A percentile compares a stretch with the other conserved stretches of the same genome.
phyloP scores from a whole-genome alignment of 495 filamentous ascomycete genomes.

The Diplogelasinospora grovesii region DNA sequence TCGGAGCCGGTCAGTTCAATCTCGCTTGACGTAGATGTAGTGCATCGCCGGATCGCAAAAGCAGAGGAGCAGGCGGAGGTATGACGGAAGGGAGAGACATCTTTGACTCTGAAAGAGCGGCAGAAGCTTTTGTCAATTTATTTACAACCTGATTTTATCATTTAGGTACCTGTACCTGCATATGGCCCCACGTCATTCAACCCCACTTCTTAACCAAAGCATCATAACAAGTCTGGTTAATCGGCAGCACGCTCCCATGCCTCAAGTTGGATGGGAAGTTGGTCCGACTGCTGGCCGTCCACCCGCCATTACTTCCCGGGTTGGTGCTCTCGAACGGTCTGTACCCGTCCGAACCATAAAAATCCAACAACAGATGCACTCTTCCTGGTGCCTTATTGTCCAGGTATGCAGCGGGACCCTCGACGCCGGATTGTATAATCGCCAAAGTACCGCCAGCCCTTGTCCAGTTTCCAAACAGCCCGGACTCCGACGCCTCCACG shows the following conservation, averaged over 20 bases:
- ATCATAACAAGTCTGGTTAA: constrained; percentile 34
- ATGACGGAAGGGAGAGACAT: no score
- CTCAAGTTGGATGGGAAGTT: constrained; percentile 40
- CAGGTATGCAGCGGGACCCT: constrained; percentile 42
- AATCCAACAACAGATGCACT: constrained; percentile 43
- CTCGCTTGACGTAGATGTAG: no score
- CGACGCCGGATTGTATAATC: constrained; percentile 38
- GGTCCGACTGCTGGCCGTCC: constrained; percentile 32
- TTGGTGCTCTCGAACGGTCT: constrained; percentile 39
- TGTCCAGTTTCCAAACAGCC: constrained; percentile 48
- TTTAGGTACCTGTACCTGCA: neutral
- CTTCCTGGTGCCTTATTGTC: constrained; percentile 38
- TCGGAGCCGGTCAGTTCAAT: no score
- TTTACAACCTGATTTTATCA: neutral
- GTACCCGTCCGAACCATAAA: constrained; percentile 47
- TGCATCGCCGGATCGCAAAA: no score
- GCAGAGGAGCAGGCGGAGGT: no score
- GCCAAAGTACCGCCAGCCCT: constrained; percentile 35
- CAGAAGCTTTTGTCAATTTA: no score
- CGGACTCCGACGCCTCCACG: constrained; percentile 36
- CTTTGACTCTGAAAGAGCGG: no score
- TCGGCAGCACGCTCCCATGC: constrained; percentile 43
- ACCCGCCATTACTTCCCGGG: constrained; percentile 34
- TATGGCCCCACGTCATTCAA: neutral
- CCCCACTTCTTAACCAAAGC: constrained; percentile 36